Base-by-base conservation (phyloP, 805 yeast species). In the Candida methanosorbosa region DNA sequence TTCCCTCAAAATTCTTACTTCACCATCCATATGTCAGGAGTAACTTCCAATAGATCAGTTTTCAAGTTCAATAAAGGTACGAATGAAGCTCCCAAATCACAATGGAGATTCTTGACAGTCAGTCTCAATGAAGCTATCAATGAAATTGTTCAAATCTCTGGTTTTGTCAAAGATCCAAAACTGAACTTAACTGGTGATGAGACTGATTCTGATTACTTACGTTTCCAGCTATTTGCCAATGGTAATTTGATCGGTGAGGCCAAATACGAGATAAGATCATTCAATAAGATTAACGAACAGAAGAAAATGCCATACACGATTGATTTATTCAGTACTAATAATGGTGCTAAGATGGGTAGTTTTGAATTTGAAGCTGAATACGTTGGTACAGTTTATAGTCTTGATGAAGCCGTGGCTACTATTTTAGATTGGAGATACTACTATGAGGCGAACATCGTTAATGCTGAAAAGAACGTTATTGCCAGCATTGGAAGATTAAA, bases 61-160 rank as follows among this genome's bases (percentile, higher is more conserved):
- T 60, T 79, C 23, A 56, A 63, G 5, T 81, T 84, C 50, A 70
- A 77, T n/a, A 77, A 76, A 49, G 85, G 82, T 11, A 69, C 83
- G 0, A 79, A 79, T 54, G 84, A 76, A 48, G 51, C 55, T 13
- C 67, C 66, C 9, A 54, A 59, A 27, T 52, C 62, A 18, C 41
- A 55, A 7, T 85, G 94, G 94, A 75, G 72, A 36, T 82, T 86
- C 46, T 69, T 82, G 9, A 76, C 90, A 2, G 84, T 81, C 11
- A 65, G 68, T 43, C 75, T 85, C 1, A 78, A 72, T 27, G 95
- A 86, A 57, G 63, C 66, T 12, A 63, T 85, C 37, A 82, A 88
- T 24, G 95, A 85, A 52, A 64, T 72, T 24, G 69, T 86, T 30
- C 75, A 75, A 48, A 63, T 84, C 13, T 65, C 71, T 40, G 83